These are phyloP conservation scores for Arctium lappa DNA, from an alignment of 129 eudicot species.

Conservation along the genomic window DNA sequence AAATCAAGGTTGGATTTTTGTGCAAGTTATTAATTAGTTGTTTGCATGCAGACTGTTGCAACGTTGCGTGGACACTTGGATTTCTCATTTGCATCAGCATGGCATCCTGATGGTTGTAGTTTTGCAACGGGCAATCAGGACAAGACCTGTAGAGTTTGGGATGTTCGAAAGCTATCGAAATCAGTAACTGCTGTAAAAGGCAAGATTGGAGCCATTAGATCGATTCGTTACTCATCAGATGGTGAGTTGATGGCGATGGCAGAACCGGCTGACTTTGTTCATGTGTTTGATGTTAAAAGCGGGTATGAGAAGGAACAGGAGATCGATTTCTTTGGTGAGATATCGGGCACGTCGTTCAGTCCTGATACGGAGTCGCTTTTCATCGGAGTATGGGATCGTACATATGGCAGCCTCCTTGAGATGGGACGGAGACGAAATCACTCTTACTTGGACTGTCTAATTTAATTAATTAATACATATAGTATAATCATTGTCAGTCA, in stretches of 20 bases:
- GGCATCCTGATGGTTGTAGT: slow-evolving; percentile 72
- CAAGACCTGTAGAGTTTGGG: slow-evolving; percentile 85
- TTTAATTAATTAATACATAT: slow-evolving; percentile 37
- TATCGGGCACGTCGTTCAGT: slow-evolving; percentile 80
- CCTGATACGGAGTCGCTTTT: slow-evolving; percentile 85
- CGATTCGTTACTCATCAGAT: slow-evolving; percentile 82
- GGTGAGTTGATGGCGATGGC: slow-evolving; percentile 89
- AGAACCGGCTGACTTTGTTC: slow-evolving; percentile 96
- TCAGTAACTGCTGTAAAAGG: slow-evolving; percentile 60
- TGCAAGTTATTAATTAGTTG: background rate
- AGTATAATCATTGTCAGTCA: background rate
- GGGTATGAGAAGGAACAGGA: slow-evolving; percentile 85
- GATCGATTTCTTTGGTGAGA: slow-evolving; percentile 91
- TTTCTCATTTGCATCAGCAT: slow-evolving; percentile 90
- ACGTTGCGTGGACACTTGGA: slow-evolving; percentile 61
- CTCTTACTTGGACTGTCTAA: slow-evolving; percentile 54
- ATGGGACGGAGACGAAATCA: slow-evolving; percentile 54
- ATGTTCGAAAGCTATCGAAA: slow-evolving; percentile 55
- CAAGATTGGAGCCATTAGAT: slow-evolving; percentile 78
- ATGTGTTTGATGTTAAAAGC: slow-evolving; percentile 65
- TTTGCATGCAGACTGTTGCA: slow-evolving; percentile 50
- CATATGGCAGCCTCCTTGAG: slow-evolving; percentile 85
- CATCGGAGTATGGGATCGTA: slow-evolving; percentile 83
- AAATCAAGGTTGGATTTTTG: background rate
- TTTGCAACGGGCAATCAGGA: slow-evolving; percentile 92